These are phyloP conservation scores for Pneumocystis sp. DNA, from an alignment of 1,139 yeast genomes.

Conservation along the genomic window DNA sequence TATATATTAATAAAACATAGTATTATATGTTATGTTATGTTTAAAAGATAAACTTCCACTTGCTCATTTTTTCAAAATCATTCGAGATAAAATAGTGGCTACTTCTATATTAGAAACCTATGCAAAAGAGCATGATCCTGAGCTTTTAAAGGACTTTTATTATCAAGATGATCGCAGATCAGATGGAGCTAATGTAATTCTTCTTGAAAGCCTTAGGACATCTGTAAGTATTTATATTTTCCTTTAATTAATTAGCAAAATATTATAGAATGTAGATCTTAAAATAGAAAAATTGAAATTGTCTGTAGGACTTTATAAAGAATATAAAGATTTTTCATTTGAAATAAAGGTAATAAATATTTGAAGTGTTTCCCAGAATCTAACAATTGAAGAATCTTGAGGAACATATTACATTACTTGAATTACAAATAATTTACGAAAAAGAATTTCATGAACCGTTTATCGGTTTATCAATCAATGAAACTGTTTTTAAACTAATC, in stretches of 20 bases:
- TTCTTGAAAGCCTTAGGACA: slow-evolving; percentile 20
- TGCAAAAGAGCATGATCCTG: slow-evolving; percentile 24
- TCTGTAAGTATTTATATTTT: neutral
- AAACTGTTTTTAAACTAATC: slow-evolving; percentile 42
- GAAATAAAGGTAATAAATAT: slow-evolving; percentile 17
- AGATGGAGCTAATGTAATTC: slow-evolving; percentile 32
- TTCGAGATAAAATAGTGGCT: slow-evolving; percentile 33
- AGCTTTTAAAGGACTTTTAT: slow-evolving; percentile 36
- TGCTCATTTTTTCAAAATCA: slow-evolving; percentile 42
- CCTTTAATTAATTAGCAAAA: neutral
- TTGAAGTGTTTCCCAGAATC: neutral
- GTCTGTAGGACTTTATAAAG: slow-evolving; percentile 11
- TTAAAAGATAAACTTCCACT: slow-evolving; percentile 35
- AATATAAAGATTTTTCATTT: slow-evolving; percentile 19
- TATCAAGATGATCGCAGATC: slow-evolving; percentile 44
- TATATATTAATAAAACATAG: neutral
- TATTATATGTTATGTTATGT: slow-evolving; percentile 39
- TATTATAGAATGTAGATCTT: slow-evolving; percentile 9
- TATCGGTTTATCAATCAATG: slow-evolving; percentile 38
- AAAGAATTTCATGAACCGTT: slow-evolving; percentile 44
- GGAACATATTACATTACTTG: slow-evolving; percentile 38
- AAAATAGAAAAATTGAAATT: slow-evolving; percentile 2
- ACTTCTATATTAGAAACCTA: slow-evolving; percentile 32
- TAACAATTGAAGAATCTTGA: slow-evolving; percentile 24
- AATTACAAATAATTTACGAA: slow-evolving; percentile 39